These are phyloP conservation scores for Osmanthus fragrans DNA, from an alignment of 257 asterid genomes.

Conservation along the genomic window DNA sequence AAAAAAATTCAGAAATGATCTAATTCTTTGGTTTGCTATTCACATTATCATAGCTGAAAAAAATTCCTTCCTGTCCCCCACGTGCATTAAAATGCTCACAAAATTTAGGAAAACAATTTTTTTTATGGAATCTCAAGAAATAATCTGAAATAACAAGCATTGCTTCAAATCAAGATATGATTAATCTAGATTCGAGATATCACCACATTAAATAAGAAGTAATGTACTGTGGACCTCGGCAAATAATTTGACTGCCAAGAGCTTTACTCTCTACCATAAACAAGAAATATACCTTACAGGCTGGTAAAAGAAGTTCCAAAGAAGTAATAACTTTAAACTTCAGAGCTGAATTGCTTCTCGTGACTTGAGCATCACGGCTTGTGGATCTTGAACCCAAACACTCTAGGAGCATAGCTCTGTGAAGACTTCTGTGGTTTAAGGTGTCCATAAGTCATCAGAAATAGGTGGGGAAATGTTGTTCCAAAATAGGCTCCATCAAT, in stretches of 20 bases:
- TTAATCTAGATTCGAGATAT: background rate
- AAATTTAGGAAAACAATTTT: background rate
- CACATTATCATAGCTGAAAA: too few species aligned
- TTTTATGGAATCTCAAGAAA: background rate
- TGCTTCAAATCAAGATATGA: background rate
- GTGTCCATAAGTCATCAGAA: slow-evolving; percentile 48
- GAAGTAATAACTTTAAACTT: background rate
- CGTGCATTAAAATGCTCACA: background rate
- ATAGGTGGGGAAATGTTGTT: slow-evolving; percentile 56
- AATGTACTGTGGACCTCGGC: background rate
- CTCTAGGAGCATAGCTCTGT: slow-evolving; percentile 49
- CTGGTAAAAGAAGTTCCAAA: background rate
- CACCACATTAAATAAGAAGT: background rate
- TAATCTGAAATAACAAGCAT: background rate
- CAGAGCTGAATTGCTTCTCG: background rate
- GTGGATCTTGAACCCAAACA: slow-evolving; percentile 49
- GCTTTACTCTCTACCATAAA: background rate
- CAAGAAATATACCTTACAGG: background rate
- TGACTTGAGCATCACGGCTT: slow-evolving; percentile 32
- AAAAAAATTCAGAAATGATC: too few species aligned
- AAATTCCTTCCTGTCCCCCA: background rate
- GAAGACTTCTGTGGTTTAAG: slow-evolving; percentile 47
- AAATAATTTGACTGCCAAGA: background rate
- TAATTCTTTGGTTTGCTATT: too few species aligned
- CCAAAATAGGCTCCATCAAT: slow-evolving; percentile 61